phyloP scores from a whole-genome alignment of 2,329 filamentous ascomycete genomes.

The Xylaria sp. region DNA sequence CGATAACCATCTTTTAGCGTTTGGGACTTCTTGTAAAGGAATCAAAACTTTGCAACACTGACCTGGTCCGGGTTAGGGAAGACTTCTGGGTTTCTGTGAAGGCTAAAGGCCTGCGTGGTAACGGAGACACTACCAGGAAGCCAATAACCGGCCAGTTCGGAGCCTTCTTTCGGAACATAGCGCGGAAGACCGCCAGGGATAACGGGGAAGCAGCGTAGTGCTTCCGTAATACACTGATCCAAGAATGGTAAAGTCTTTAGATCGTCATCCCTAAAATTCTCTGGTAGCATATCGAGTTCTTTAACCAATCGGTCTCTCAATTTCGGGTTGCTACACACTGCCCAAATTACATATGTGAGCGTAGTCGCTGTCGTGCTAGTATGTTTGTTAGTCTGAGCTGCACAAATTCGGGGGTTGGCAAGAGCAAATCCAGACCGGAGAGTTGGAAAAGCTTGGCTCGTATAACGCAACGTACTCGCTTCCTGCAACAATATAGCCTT shows the following conservation, averaged over 20 bases:
- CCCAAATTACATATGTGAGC: constrained; percentile 55
- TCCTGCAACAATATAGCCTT: constrained; percentile 48
- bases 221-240: constrained; percentile 52
- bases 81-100: constrained; percentile 50
- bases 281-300: constrained; percentile 32
- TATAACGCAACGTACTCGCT: constrained; percentile 36
- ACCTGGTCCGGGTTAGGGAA: constrained; percentile 48
- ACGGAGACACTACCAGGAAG: constrained; percentile 49
- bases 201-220: constrained; percentile 50
- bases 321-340: constrained; percentile 40
- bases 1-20: no score
- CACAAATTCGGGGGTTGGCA: background rate
- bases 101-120: constrained; percentile 51
- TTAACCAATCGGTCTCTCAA: constrained; percentile 42
- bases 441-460: no score
- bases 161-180: constrained; percentile 47
- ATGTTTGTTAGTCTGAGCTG: background rate
- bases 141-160: constrained; percentile 45
- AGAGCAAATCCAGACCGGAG: no score
- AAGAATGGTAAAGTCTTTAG: constrained; percentile 48
- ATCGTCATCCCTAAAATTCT: constrained; percentile 40
- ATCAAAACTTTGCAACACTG: background rate
- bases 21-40: background rate
- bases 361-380: constrained; percentile 53
- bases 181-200: constrained; percentile 49